These are phyloP conservation scores for Phytophthora niederhauseri DNA, from an alignment of 352 stramenopile species.

Conservation along the genomic window DNA sequence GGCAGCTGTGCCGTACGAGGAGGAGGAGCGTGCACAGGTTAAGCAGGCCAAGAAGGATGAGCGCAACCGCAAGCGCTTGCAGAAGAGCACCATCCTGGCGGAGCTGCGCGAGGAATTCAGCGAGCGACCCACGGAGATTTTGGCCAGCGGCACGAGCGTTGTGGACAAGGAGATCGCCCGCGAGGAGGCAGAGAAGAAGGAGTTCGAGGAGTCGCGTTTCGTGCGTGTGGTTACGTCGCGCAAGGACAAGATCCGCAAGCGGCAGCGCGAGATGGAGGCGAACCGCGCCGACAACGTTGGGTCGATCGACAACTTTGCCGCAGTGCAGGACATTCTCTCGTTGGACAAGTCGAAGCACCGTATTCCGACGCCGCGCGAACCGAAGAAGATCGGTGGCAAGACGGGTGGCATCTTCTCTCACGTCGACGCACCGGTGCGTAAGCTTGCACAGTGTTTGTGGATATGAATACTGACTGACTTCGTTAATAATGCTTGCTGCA, in stretches of 20 bases:
- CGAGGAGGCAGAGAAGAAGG: constrained; percentile 84
- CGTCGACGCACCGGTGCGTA: constrained; percentile 61
- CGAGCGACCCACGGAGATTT: constrained; percentile 76
- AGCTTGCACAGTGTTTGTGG: background rate
- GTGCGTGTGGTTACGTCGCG: constrained; percentile 85
- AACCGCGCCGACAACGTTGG: constrained; percentile 75
- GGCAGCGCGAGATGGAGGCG: constrained; percentile 80
- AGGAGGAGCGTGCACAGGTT: constrained; percentile 78
- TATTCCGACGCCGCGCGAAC: constrained; percentile 51
- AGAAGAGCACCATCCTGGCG: constrained; percentile 86
- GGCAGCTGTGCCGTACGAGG: constrained; percentile 83
- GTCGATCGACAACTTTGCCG: constrained; percentile 89
- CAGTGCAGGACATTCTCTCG: constrained; percentile 77
- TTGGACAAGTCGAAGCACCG: constrained; percentile 78
- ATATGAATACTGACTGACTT: constrained; percentile 7
- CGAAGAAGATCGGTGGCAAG: constrained; percentile 71
- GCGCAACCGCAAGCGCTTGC: constrained; percentile 77
- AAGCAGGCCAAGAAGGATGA: constrained; percentile 87
- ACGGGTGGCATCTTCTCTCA: constrained; percentile 87
- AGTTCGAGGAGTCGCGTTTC: constrained; percentile 87
- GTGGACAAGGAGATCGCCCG: constrained; percentile 85
- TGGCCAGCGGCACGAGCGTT: constrained; percentile 60
- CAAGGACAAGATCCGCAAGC: constrained; percentile 91
- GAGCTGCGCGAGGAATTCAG: constrained; percentile 89
- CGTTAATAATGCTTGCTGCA: constrained; percentile 18